A percentile compares a stretch with the other conserved stretches of the same genome.
Conservation (phyloP, 345 rosid species). For the Linum trigynum region DNA sequence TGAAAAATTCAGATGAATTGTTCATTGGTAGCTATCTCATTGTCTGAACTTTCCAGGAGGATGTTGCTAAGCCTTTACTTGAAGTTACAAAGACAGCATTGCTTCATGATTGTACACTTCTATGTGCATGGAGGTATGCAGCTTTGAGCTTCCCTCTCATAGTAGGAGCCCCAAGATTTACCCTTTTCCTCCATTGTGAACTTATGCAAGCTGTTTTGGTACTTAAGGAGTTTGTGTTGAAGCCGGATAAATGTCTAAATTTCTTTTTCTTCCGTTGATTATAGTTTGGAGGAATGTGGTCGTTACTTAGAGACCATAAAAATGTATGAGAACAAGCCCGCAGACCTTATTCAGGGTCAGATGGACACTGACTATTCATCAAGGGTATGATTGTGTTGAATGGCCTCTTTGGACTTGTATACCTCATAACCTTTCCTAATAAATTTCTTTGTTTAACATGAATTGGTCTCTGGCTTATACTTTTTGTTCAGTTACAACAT, state of each 20-base stretch:
- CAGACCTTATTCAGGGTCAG: constrained; percentile 90
- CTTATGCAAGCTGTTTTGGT: background rate
- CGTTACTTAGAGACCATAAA: constrained; percentile 95
- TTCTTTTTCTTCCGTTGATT: constrained; percentile 8
- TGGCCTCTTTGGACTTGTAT: background rate
- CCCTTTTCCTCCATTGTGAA: background rate
- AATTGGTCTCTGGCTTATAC: constrained; percentile 6
- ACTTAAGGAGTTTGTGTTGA: background rate
- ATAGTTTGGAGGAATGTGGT: constrained; percentile 89
- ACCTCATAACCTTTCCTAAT: background rate
- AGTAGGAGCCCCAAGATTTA: constrained; percentile 78
- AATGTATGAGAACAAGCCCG: constrained; percentile 88
- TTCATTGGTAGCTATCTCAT: background rate
- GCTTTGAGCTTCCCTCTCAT: background rate
- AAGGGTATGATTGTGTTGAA: constrained; percentile 34
- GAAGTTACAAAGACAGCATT: constrained; percentile 73
- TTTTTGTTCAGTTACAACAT: constrained; percentile 51
- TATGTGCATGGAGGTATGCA: background rate
- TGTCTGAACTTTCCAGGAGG: constrained; percentile 40
- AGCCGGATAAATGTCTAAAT: background rate
- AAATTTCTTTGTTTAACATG: background rate
- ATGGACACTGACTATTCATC: constrained; percentile 87
- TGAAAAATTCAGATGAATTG: background rate
- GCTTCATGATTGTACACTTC: constrained; percentile 81
- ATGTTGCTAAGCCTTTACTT: constrained; percentile 66